These are phyloP conservation scores for Oemleria cerasiformis DNA, from an alignment of 306 rosid species.

Conservation along the genomic window DNA sequence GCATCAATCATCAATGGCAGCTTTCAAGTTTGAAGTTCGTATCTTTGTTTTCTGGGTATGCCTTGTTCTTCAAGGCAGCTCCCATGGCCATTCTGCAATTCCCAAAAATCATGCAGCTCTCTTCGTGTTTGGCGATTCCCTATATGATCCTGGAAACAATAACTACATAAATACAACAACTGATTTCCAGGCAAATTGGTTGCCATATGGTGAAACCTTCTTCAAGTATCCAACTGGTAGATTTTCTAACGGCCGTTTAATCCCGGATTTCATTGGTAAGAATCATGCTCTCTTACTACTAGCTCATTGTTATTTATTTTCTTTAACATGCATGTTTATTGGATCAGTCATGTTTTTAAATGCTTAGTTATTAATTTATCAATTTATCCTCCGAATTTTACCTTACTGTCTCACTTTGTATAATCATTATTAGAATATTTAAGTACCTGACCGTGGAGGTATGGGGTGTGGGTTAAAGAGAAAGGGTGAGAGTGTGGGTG, in stretches of 20 bases:
- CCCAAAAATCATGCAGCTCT: slow-evolving; percentile 21
- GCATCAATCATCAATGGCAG: background rate
- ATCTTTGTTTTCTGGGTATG: background rate
- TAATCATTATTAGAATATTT: too few species aligned
- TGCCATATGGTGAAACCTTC: slow-evolving; percentile 41
- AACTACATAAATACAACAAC: slow-evolving; percentile 39
- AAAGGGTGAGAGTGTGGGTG: too few species aligned
- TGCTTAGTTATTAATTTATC: too few species aligned
- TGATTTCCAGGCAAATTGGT: slow-evolving; percentile 16
- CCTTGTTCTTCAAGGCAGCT: background rate
- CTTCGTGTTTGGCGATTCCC: slow-evolving; percentile 44
- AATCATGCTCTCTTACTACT: background rate
- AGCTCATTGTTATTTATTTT: too few species aligned
- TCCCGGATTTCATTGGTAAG: slow-evolving; percentile 47
- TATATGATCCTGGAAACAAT: slow-evolving; percentile 44
- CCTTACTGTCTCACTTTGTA: too few species aligned
- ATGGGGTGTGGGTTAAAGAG: too few species aligned
- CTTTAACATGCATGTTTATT: too few species aligned
- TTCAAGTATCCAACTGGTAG: slow-evolving; percentile 45
- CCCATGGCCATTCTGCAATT: background rate
- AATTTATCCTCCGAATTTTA: too few species aligned
- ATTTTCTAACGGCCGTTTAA: slow-evolving; percentile 39
- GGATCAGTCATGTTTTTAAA: too few species aligned
- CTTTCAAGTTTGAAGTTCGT: background rate
- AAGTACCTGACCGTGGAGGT: too few species aligned